Base-by-base conservation (phyloP, 805 yeast species). In the Wickerhamiella cacticola region DNA sequence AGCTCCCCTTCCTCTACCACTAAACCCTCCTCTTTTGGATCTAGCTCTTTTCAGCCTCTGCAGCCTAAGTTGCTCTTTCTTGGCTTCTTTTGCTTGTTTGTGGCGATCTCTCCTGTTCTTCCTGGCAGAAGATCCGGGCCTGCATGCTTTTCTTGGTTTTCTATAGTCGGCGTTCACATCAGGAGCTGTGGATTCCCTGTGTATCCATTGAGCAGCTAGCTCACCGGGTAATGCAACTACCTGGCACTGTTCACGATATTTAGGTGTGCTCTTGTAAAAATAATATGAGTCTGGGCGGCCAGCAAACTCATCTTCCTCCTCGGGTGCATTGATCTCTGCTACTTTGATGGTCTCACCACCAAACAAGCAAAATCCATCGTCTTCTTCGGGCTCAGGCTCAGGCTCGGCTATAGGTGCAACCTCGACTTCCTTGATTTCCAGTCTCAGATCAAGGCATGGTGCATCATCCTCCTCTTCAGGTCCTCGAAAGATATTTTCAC, bases 121-220 rank as follows among this genome's bases (percentile, higher is more conserved):
- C 1, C 60, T 51, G 21, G 60, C 57, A 5, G 24, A 28, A 39
- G 49, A 50, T 13, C 60, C 58, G 5, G 59, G 60, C n/a, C 60
- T 50, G 41, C 56, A 56, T 16, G 29, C 48, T 18, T 49, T 41
- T 25, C 28, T 38, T 21, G 24, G 33, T 22, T 51, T 45, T 10
- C 18, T 34, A 36, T 33, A 57, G 33, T 35, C 48, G 1, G 45
- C 49, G 23, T 57, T 57, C 7, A 57, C 46, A 38, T 57, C 60
- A 10, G 50, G 51, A 0, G 59, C 59, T 1, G 53, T 51, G 4
- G 23, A 39, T 12, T 23, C 29, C 6, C 28, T 12, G 15, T 16
- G 15, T 10, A 41, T 26, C 36, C 48, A 46, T 7, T 29, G 26
- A 16, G 45, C 49, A 2, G 23, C 36, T 13, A 43, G 22, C 5